Evolutionary conservation across 257 asterid genomes (phyloP), one percentile per base, ranked within the genome.

Genomic region (Primulina tabacum): DNA sequence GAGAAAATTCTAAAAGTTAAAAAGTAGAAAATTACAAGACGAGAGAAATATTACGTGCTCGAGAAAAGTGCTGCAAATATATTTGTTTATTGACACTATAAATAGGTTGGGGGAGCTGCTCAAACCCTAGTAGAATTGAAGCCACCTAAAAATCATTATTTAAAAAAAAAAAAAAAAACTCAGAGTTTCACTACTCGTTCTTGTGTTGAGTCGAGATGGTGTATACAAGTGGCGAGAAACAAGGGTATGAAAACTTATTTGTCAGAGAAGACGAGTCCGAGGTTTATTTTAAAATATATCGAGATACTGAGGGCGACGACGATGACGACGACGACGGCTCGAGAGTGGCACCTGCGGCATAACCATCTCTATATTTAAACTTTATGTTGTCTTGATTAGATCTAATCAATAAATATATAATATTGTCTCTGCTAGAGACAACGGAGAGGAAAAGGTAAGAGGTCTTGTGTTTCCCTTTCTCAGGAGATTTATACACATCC

Each of bases 261-360:
- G 6, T 0, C 8, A 14, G n/a, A 3, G 73, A 64, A 52, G 29
- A 64, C 50, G 38, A 72, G 73, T 68, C 68, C 0, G 21, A 60
- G 3, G 2, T 67, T 30, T 47, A 11, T 67, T 55, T 53, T 11
- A 26, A 62, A 1, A 0, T 11, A 18, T 16, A 17, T 2, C 33
- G 2, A 55, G 71, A 62, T 12, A 65, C 20, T 8, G 75, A 75
- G 70, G 70, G 70, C 14, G 72, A 68, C 28, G 81, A 67, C 1
- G 81, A 68, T 8, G 82, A 78, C 5, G 77, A 74, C 7, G 80
- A 69, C 4, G 78, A 65, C 29, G 18, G 52, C 53, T 56, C 75
- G 58, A 28, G 37, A 2, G 77, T 77, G 37, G 81, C 81, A 0
- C 64, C 64, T 0, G 81, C 81, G 1, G 81, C 81, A 10, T 77